Percentiles rank a stretch among this genome's conserved stretches.
These are phyloP conservation scores for Pleoardoris graminearum DNA, from an alignment of 2,329 filamentous ascomycete species.

Conservation along the genomic window DNA sequence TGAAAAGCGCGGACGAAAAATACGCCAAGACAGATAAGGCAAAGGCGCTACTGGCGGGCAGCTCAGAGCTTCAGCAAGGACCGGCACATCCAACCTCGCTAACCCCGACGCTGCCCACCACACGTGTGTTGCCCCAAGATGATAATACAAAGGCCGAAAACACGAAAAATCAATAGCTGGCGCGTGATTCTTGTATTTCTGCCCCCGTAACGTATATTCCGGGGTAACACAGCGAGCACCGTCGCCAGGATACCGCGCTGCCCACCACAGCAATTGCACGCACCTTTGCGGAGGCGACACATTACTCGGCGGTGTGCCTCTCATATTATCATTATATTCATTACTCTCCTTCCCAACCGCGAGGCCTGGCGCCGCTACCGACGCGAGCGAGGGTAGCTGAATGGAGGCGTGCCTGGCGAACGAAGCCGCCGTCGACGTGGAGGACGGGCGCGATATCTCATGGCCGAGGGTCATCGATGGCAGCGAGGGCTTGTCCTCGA, in stretches of 20 bases:
- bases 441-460: conserved; percentile 58
- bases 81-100: conserved; percentile 16
- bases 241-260: too few relatives aligned
- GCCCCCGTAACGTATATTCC: not conserved
- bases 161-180: not conserved
- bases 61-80: not conserved
- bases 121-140: not conserved
- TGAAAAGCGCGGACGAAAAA: conserved; percentile 36
- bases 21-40: conserved; percentile 40
- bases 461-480: conserved; percentile 53
- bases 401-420: conserved; percentile 47
- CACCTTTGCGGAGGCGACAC: conserved; percentile 37
- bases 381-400: conserved; percentile 62
- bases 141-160: not conserved
- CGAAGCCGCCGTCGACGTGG: conserved; percentile 55
- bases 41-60: conserved; percentile 24
- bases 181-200: not conserved
- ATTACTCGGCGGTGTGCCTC: conserved; percentile 30
- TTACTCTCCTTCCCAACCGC: conserved; percentile 51
- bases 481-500: conserved; percentile 53
- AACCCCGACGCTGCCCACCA: not conserved
- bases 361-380: conserved; percentile 57
- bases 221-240: not conserved
- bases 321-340: conserved; percentile 29
- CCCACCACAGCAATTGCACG: conserved; percentile 11